These are phyloP conservation scores for Aspergillus costaricaensis DNA, from an alignment of 2,329 filamentous ascomycete species.

Conservation along the genomic window DNA sequence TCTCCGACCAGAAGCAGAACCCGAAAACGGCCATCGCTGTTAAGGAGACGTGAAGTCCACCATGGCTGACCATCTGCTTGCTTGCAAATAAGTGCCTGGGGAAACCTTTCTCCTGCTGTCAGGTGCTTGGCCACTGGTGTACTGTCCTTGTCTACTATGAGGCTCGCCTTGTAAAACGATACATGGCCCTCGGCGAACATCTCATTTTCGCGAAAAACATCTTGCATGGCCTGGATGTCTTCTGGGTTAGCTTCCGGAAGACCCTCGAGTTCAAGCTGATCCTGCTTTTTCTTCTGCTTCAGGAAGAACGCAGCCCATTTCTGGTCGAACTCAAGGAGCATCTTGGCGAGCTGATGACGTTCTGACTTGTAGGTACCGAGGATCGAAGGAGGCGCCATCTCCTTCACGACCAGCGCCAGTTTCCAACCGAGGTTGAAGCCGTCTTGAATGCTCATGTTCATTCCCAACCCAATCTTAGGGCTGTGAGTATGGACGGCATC, in stretches of 20 bases:
- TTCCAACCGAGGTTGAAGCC: conserved; percentile 59
- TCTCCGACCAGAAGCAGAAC: conserved; percentile 62
- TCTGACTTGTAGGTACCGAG: conserved; percentile 55
- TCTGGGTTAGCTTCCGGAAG: background rate
- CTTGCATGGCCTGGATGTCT: conserved; percentile 7
- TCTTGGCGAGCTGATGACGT: conserved; percentile 61
- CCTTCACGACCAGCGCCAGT: conserved; percentile 50
- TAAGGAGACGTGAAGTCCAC: conserved; percentile 28
- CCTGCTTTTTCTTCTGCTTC: background rate
- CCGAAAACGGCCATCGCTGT: conserved; percentile 38
- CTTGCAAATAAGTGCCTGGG: conserved; percentile 20
- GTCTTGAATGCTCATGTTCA: conserved; percentile 49
- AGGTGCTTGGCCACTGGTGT: conserved; percentile 5
- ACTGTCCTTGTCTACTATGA: conserved; percentile 8
- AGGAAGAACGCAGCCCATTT: conserved; percentile 9
- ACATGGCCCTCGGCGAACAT: conserved; percentile 10
- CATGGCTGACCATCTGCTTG: conserved; percentile 17
- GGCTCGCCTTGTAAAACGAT: conserved; percentile 7
- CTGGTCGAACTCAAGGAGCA: conserved; percentile 65
- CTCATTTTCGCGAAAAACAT: background rate
- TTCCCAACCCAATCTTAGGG: conserved; percentile 14
- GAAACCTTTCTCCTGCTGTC: conserved; percentile 23
- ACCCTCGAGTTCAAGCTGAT: background rate
- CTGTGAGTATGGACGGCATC: conserved; percentile 17
- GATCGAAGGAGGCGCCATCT: conserved; percentile 39